Evolutionary conservation across 495 filamentous ascomycete species (phyloP).

Genomic region (Penicillium arizonense): DNA sequence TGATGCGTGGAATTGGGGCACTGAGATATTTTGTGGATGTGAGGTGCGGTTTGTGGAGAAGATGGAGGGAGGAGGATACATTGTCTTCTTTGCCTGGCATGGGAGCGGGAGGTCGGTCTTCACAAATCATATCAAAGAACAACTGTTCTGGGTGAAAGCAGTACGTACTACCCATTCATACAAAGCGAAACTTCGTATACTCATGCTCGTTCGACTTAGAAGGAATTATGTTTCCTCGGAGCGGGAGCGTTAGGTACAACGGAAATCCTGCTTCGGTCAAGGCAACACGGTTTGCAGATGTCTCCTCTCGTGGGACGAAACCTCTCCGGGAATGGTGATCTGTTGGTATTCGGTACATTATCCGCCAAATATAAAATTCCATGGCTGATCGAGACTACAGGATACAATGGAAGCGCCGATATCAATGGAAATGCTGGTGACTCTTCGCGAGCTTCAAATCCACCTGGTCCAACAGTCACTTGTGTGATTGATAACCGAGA

Average conservation of each 20-base stretch:
- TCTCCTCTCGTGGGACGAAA: conserved; percentile 57
- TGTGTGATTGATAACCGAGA: conserved; percentile 61
- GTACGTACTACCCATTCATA: conserved; percentile 40
- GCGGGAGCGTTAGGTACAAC: conserved; percentile 53
- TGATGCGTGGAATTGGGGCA: conserved; percentile 76
- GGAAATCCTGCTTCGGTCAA: conserved; percentile 65
- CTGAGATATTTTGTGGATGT: conserved; percentile 71
- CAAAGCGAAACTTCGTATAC: neutral
- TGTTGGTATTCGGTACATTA: conserved; percentile 58
- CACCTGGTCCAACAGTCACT: conserved; percentile 62
- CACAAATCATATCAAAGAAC: conserved; percentile 53
- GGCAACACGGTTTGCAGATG: conserved; percentile 54
- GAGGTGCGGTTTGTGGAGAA: conserved; percentile 66
- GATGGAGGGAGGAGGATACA: conserved; percentile 50
- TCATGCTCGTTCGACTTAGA: conserved; percentile 45
- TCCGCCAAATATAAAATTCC: neutral
- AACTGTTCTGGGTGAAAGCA: conserved; percentile 70
- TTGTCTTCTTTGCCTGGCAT: conserved; percentile 66
- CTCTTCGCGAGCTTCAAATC: conserved; percentile 22
- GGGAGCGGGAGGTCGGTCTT: conserved; percentile 57
- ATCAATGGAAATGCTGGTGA: conserved; percentile 56
- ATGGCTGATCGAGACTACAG: conserved; percentile 11
- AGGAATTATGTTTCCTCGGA: conserved; percentile 3
- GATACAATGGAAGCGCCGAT: conserved; percentile 55
- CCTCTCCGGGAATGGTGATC: conserved; percentile 69